Evolutionary conservation across 2,329 filamentous ascomycete genomes (phyloP), one percentile per base, ranked within the genome.

Genomic region (Pseudofabraea citricarpa): DNA sequence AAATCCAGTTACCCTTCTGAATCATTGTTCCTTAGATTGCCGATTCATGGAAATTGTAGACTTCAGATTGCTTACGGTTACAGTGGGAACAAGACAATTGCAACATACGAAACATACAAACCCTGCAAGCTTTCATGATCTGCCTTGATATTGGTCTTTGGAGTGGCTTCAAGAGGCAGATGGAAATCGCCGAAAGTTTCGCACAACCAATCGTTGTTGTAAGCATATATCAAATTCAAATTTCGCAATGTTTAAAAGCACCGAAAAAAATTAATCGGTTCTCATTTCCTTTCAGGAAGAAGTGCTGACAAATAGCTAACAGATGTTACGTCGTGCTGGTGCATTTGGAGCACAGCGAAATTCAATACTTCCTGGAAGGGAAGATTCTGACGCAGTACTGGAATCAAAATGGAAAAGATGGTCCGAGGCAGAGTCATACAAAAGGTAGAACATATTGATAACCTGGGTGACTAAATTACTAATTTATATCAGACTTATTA

Each of bases 331-430:
- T 3, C 67, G 75, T 39, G 70, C 68, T 6, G 60, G 60, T 6
- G 50, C 52, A 5, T 60, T 62, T 29, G 46, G 23, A 53, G 46
- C 72, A 12, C 72, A 80, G 43, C 67, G 74, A 15, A 73, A 73
- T 10, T 67, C 68, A 2, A 58, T 67, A 2, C 70, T 84, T 7
- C 57, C 68, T 0, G 72, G 81, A 1, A 59, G 64, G 16, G 70
- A 73, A 2, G 81, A 86, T 44, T 67, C 75, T 20, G 77, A 75
- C 1, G 61, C 75, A 13, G 64, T 64, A 2, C 63, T 88, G 1
- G 73, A 84, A 45, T 64, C 69, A 4, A 86, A 86, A 53, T 88
- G 84, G 84, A 71, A 64, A 42, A 63, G 65, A 21, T 87, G 84
- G 83, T 71, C 76, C 8, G 69, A 77, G 38, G 68, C 75, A 49